Conservation (phyloP, 768 basidiomycete species). For the Fomitopsis pulvina region DNA sequence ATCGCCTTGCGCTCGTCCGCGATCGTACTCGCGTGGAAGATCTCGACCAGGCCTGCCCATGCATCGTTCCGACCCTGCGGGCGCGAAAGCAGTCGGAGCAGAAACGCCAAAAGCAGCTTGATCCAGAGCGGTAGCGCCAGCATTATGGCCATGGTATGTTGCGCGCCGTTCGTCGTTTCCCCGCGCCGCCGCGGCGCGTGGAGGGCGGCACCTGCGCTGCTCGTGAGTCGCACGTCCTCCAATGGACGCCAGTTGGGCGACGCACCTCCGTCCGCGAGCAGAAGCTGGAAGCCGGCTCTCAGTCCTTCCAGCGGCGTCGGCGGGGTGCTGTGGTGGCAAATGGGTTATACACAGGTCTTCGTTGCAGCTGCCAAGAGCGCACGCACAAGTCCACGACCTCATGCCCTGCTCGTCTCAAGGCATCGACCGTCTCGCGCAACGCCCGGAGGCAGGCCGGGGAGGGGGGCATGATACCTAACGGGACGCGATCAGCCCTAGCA, state of each 20-base stretch:
- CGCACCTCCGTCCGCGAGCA: constrained; percentile 25
- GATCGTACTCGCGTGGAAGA: constrained; percentile 14
- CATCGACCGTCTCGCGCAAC: constrained; percentile 26
- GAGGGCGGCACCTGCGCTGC: constrained; percentile 10
- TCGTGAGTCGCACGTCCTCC: neutral
- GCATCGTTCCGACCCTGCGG: constrained; percentile 22
- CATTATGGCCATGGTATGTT: neutral
- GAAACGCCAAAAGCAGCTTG: constrained; percentile 16
- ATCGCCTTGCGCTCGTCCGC: constrained; percentile 20
- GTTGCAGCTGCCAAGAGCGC: neutral
- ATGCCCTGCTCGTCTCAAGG: constrained; percentile 31
- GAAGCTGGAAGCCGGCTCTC: constrained; percentile 23
- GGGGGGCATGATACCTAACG: constrained; percentile 30
- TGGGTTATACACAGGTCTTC: neutral
- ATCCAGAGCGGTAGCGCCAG: constrained; percentile 21
- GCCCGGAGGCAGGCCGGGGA: constrained; percentile 36
- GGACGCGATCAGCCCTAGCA: neutral
- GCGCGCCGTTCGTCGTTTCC: neutral
- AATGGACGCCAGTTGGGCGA: neutral
- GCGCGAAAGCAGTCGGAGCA: constrained; percentile 19
- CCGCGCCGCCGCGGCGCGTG: constrained; percentile 9
- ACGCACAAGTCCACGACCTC: constrained; percentile 34
- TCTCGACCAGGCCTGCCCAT: constrained; percentile 19
- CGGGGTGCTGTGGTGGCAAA: constrained; percentile 11
- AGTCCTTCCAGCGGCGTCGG: constrained; percentile 21